A percentile compares a stretch with the other conserved stretches of the same genome.
Evolutionary conservation across 805 yeast genomes (phyloP).

Genomic region (Lipomyces sp.): DNA sequence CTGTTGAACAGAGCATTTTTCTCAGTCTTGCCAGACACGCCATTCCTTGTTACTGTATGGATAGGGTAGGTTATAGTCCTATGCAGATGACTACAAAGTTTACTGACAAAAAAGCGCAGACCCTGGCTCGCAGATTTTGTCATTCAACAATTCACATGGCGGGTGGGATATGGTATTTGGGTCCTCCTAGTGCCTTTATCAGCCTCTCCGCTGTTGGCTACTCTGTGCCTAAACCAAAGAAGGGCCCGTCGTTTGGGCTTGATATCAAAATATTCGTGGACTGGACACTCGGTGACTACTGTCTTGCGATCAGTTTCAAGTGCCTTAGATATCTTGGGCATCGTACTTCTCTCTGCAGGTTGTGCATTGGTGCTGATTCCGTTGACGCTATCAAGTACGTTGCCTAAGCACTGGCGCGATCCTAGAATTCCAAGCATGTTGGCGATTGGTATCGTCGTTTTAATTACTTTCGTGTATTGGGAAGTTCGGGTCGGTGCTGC

Average conservation of each 20-base stretch:
- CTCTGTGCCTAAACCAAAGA: conserved; percentile 34
- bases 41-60: conserved; percentile 52
- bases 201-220: conserved; percentile 38
- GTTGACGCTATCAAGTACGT: conserved; percentile 68
- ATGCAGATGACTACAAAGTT: neutral
- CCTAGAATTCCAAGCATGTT: conserved; percentile 63
- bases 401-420: conserved; percentile 53
- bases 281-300: conserved; percentile 14
- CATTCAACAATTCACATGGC: conserved; percentile 51
- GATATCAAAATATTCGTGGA: conserved; percentile 26
- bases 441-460: conserved; percentile 58
- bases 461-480: conserved; percentile 59
- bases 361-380: conserved; percentile 69
- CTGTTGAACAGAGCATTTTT: conserved; percentile 50
- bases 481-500: conserved; percentile 56
- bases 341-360: conserved; percentile 54
- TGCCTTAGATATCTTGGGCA: conserved; percentile 64
- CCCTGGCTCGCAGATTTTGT: conserved; percentile 40
- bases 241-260: conserved; percentile 31
- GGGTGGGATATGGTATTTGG: conserved; percentile 60
- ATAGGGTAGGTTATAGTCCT: conserved; percentile 49
- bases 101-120: conserved; percentile 4
- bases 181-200: conserved; percentile 53
- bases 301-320: conserved; percentile 38
- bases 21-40: conserved; percentile 48